Evolutionary conservation across 495 filamentous ascomycete species (phyloP), one percentile per base, ranked within the genome.

Genomic region (Pyrenula aspistea): DNA sequence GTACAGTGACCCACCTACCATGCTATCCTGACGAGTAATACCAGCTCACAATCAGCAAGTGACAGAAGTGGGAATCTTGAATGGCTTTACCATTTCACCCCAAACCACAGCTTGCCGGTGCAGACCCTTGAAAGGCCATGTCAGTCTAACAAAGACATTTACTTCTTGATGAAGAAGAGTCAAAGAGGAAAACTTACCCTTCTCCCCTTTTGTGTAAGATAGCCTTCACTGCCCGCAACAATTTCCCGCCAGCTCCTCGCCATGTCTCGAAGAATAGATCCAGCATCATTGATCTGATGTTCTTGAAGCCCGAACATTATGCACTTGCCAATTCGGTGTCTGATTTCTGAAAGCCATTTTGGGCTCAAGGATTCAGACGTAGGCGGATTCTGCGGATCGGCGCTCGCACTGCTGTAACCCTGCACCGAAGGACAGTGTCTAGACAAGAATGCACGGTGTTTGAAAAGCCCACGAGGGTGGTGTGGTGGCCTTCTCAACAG

Each of bases 171-270:
- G n/a, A n/a, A n/a, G n/a, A n/a, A n/a, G n/a, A n/a, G n/a, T n/a
- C n/a, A n/a, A n/a, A n/a, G n/a, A n/a, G n/a, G n/a, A n/a, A n/a
- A n/a, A n/a, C n/a, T n/a, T n/a, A n/a, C n/a, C 55, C 80, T 74
- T 24, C 85, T 71, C 56, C 78, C 74, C 53, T 77, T 75, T 19
- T 77, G 81, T 0, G 86, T 86, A 58, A 96, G 64, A 65, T 85
- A 97, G 2, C 92, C 92, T 62, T 95, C 87, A 57, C 81, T 82
- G 0, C 88, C 88, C 0, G 83, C 88, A 25, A 88, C 66, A 58
- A 95, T 71, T 57, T 81, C 80, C 53, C 87, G 77, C 92, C 92
- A 97, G 57, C 95, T 86, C 10, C 61, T 68, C 1, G 83, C 80
- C 10, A 95, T 62, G 19, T 80, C 75, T 51, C 73, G 68, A 22